Percentiles rank a stretch among this genome's conserved stretches.
These are phyloP conservation scores for Tetrapyrgos nigripes DNA, from an alignment of 1,284 basidiomycete genomes.

Conservation along the genomic window DNA sequence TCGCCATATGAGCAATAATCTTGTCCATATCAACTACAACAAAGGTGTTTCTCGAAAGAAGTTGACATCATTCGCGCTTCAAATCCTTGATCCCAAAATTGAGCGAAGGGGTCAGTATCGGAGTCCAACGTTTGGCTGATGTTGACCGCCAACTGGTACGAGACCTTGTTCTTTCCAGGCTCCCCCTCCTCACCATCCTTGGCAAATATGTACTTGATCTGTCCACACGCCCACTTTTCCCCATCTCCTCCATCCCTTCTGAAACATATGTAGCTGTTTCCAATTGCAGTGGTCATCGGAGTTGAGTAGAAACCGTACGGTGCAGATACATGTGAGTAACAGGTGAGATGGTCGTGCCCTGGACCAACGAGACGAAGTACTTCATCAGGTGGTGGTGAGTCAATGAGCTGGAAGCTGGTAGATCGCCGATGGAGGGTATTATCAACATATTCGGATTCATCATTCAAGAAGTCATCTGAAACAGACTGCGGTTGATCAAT, in stretches of 20 bases:
- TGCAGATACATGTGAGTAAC: background rate
- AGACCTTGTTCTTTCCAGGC: too few species aligned
- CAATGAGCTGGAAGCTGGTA: background rate
- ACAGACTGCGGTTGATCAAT: too few species aligned
- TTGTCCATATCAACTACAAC: background rate
- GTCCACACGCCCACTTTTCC: background rate
- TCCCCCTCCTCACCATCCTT: too few species aligned
- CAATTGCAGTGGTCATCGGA: background rate
- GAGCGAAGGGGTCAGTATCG: slow-evolving; percentile 3
- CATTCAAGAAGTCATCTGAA: background rate
- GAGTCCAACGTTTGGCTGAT: background rate
- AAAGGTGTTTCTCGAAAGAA: background rate
- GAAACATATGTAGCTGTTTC: slow-evolving; percentile 11
- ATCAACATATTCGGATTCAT: background rate
- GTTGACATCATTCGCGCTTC: slow-evolving; percentile 9
- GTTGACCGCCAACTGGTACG: background rate
- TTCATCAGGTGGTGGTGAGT: background rate
- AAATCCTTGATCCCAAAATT: slow-evolving; percentile 7
- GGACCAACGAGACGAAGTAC: background rate
- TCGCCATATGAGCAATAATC: slow-evolving; percentile 6
- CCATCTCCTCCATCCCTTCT: background rate
- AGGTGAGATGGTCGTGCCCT: background rate
- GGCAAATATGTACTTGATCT: background rate
- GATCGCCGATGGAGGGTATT: background rate
- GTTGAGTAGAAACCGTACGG: slow-evolving; percentile 1